A percentile compares a stretch with the other conserved stretches of the same genome.
phyloP scores from a whole-genome alignment of 1,284 basidiomycete species.

The Ganoderma sinense region DNA sequence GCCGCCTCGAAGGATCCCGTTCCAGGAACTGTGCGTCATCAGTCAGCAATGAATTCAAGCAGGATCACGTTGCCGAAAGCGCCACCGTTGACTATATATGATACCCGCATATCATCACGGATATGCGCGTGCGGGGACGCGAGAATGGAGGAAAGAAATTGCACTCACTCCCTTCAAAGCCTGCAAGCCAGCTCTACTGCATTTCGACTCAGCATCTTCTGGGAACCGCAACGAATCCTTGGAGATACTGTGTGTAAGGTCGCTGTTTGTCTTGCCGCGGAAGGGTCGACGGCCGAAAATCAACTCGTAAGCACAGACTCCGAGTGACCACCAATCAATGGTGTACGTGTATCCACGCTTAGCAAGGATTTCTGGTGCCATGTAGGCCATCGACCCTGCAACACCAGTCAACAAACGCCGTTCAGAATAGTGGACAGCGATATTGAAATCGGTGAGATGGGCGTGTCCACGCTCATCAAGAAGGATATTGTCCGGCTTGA shows the following conservation, averaged over 20 bases:
- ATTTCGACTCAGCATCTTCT: slow-evolving; percentile 78
- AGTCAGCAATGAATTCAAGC: slow-evolving; percentile 16
- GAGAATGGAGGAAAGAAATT: neutral
- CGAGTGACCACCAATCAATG: slow-evolving; percentile 97
- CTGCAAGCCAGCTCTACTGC: slow-evolving; percentile 69
- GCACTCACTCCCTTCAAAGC: slow-evolving; percentile 71
- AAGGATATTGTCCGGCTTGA: slow-evolving; percentile 98
- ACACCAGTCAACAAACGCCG: slow-evolving; percentile 88
- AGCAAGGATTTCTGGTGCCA: slow-evolving; percentile 94
- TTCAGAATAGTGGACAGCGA: slow-evolving; percentile 95
- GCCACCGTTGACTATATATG: neutral
- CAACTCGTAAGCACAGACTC: slow-evolving; percentile 92
- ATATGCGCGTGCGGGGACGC: neutral
- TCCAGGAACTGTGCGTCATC: slow-evolving; percentile 73
- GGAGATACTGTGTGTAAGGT: slow-evolving; percentile 88
- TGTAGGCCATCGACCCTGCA: slow-evolving; percentile 99
- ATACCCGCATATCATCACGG: neutral
- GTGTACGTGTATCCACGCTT: slow-evolving; percentile 89
- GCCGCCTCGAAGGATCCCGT: slow-evolving; percentile 81
- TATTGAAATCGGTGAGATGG: slow-evolving; percentile 98
- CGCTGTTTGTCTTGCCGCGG: slow-evolving; percentile 90
- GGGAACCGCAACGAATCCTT: slow-evolving; percentile 81
- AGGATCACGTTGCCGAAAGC: neutral
- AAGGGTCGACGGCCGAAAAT: slow-evolving; percentile 93
- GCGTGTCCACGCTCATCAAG: slow-evolving; percentile 96